Evolutionary conservation across 148 eudicot species (phyloP).

Genomic region (Diospyros lotus): DNA sequence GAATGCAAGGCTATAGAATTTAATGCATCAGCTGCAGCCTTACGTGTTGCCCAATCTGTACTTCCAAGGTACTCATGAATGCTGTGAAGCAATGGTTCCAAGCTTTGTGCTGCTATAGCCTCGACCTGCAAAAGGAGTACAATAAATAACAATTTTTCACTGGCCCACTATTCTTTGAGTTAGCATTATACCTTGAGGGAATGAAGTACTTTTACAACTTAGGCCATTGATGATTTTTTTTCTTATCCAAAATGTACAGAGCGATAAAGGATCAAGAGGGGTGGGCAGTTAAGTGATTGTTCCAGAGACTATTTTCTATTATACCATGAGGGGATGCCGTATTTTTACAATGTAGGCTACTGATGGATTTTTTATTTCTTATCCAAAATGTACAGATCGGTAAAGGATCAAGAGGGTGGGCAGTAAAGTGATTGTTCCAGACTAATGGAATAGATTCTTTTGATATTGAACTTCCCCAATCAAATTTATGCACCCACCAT

Average conservation of each 20-base stretch:
- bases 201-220: not conserved
- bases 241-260: not conserved
- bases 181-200: not conserved
- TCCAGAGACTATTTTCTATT: no score
- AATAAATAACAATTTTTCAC: constrained; percentile 7
- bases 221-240: not conserved
- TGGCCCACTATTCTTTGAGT: not conserved
- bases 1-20: constrained; percentile 71
- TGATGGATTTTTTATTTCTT: no score
- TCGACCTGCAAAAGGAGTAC: constrained; percentile 55
- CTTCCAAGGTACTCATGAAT: constrained; percentile 77
- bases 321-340: no score
- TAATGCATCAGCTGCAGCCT: constrained; percentile 92
- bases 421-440: no score
- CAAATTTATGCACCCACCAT: not conserved
- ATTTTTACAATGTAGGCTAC: no score
- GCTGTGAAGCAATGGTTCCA: constrained; percentile 76
- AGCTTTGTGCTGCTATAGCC: constrained; percentile 73
- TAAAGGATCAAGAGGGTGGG: no score
- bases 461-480: not conserved
- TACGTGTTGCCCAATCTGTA: constrained; percentile 96
- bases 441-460: no score
- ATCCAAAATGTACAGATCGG: no score
- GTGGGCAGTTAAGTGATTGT: no score
- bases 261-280: not conserved